phyloP scores from a whole-genome alignment of 805 yeast species.

The Schwanniomyces sp. region DNA sequence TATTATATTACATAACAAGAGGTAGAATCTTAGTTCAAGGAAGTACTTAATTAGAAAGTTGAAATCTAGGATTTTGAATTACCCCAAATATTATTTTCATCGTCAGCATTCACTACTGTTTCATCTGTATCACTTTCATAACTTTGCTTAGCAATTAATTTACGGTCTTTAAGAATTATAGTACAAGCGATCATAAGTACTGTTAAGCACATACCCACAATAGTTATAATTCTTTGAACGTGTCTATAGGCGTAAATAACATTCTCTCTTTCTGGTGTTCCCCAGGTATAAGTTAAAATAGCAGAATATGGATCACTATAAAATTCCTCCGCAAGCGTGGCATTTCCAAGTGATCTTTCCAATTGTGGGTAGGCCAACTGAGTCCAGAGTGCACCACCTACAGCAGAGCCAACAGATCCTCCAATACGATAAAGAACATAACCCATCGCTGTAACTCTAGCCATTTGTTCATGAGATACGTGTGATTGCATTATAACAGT shows the following conservation, averaged over 20 bases:
- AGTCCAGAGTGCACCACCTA: constrained; percentile 22
- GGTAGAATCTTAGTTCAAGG: too few species aligned
- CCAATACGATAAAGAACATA: constrained; percentile 16
- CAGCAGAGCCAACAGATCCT: constrained; percentile 16
- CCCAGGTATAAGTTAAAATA: constrained; percentile 51
- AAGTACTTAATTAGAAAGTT: neutral
- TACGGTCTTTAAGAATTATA: constrained; percentile 2
- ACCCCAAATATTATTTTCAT: neutral
- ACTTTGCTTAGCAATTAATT: constrained; percentile 1
- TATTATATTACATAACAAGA: too few species aligned
- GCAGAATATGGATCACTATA: constrained; percentile 54
- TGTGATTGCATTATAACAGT: constrained; percentile 14
- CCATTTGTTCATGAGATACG: constrained; percentile 18
- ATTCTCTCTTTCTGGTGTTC: constrained; percentile 54
- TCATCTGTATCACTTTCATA: neutral
- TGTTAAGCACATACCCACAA: constrained; percentile 37
- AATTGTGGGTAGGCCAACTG: constrained; percentile 3
- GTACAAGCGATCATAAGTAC: constrained; percentile 5
- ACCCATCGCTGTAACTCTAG: constrained; percentile 13
- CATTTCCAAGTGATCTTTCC: neutral
- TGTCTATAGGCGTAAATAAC: constrained; percentile 56
- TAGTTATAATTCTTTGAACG: constrained; percentile 54
- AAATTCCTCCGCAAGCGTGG: constrained; percentile 39
- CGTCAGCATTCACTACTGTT: neutral
- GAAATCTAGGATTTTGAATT: neutral